Evolutionary conservation across 495 filamentous ascomycete genomes (phyloP), one percentile per base, ranked within the genome.

Genomic region (Penicillium cataractarum): DNA sequence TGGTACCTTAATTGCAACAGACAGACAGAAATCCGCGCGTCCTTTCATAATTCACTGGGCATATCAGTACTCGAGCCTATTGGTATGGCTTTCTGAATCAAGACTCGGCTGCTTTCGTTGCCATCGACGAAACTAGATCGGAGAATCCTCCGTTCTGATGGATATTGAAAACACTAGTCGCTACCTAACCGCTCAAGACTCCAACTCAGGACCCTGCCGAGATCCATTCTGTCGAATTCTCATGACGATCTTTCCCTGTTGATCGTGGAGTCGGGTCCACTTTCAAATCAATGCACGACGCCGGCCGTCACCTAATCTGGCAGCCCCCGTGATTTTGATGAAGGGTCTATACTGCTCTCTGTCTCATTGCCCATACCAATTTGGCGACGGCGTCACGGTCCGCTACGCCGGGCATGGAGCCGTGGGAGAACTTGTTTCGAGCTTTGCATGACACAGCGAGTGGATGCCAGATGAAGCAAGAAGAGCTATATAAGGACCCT

Each of bases 91-190:
- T 39, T 33, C 48, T 42, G 37, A 33, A 54, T 33, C 3, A 12
- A 54, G 8, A 7, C 12, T 17, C 22, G 29, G 33, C n/a, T 24
- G 17, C 22, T 31, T 32, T 21, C 48, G 32, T 39, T 39, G 22
- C 13, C 57, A 46, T 54, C 40, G 39, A 65, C 55, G 57, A 55
- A 68, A 65, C 53, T 46, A 57, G 54, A 53, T 61, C 71, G 72
- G 74, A 71, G 65, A 17, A 53, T 39, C 9, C 72, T 76, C 74
- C 74, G 70, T 67, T 19, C 27, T n/a, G 40, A 32, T 53, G 35
- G 53, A 56, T 32, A 42, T 63, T 70, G 65, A 66, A 59, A 68
- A 51, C 46, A 54, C 44, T 58, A 59, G 35, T 46, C 48, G 42
- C 42, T 44, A 15, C 50, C 21, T 39, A 68, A 52, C 48, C 52